Conservation (phyloP, 1,284 basidiomycete genomes). For the Microbotryum saponariae region DNA sequence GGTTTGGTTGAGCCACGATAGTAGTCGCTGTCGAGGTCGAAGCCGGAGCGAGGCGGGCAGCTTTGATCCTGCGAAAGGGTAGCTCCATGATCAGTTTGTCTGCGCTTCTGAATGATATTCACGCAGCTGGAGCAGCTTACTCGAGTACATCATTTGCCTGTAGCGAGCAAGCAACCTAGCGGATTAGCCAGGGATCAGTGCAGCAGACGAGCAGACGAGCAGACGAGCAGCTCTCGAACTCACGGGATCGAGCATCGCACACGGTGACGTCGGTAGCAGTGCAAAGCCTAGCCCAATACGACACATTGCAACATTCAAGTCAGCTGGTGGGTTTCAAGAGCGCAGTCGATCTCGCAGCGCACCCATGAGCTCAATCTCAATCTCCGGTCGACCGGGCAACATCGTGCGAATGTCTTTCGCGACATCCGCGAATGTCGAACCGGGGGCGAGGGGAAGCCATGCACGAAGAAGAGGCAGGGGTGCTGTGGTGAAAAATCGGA, state of each 20-base stretch:
- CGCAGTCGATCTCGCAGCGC: too few species aligned
- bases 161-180: not conserved
- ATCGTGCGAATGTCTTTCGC: not conserved
- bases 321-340: not conserved
- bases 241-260: conserved; percentile 20
- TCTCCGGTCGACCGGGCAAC: not conserved
- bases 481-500: conserved; percentile 16
- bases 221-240: not conserved
- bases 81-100: not conserved
- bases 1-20: too few species aligned
- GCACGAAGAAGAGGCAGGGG: conserved; percentile 13
- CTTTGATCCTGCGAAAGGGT: conserved; percentile 7
- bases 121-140: not conserved
- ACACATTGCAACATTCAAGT: not conserved
- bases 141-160: conserved; percentile 27
- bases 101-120: not conserved
- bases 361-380: conserved; percentile 16
- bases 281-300: conserved; percentile 12
- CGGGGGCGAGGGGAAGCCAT: conserved; percentile 20
- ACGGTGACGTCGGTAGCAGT: conserved; percentile 12
- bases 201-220: not conserved
- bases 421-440: not conserved
- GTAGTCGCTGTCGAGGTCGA: not conserved
- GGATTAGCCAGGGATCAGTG: not conserved
- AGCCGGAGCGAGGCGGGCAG: not conserved